phyloP scores from a whole-genome alignment of 2,329 filamentous ascomycete genomes.

The Sclerotinia nivalis region DNA sequence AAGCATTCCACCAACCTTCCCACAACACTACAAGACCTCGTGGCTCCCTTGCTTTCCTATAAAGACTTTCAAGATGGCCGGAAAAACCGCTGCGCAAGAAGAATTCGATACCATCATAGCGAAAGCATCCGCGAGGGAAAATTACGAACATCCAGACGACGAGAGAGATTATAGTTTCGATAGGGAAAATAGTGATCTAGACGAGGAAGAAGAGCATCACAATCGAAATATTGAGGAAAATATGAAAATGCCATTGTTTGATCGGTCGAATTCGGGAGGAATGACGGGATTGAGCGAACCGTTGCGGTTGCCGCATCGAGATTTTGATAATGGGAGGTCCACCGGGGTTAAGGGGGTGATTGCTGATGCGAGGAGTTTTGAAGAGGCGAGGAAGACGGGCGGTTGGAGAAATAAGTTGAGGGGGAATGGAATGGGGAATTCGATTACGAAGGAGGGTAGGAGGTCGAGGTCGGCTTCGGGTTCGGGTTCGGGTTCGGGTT shows the following conservation, averaged over 20 bases:
- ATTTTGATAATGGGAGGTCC: slow-evolving; percentile 67
- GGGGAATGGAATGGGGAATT: slow-evolving; percentile 25
- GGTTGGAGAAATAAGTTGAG: slow-evolving; percentile 50
- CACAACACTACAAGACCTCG: slow-evolving; percentile 29
- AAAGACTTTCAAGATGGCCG: slow-evolving; percentile 34
- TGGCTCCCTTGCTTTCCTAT: slow-evolving; percentile 26
- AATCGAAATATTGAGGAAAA: slow-evolving; percentile 57
- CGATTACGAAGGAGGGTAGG: slow-evolving; percentile 30
- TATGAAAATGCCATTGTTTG: slow-evolving; percentile 64
- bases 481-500: slow-evolving; percentile 26
- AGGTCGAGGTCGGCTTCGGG: slow-evolving; percentile 35
- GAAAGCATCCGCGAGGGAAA: slow-evolving; percentile 49
- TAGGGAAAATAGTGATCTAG: slow-evolving; percentile 56
- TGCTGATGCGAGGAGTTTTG: slow-evolving; percentile 76
- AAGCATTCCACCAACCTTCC: slow-evolving; percentile 10
- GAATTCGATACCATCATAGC: slow-evolving; percentile 65
- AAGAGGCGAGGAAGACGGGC: slow-evolving; percentile 58
- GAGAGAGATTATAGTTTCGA: slow-evolving; percentile 54
- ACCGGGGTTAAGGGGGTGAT: slow-evolving; percentile 88
- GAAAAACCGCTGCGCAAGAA: slow-evolving; percentile 61
- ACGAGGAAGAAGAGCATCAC: slow-evolving; percentile 47
- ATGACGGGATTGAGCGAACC: slow-evolving; percentile 21
- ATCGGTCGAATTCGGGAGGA: slow-evolving; percentile 41
- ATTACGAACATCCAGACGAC: slow-evolving; percentile 53
- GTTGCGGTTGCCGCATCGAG: slow-evolving; percentile 61